Conservation (phyloP, 2,329 filamentous ascomycete species). For the Penicillium frequentans region DNA sequence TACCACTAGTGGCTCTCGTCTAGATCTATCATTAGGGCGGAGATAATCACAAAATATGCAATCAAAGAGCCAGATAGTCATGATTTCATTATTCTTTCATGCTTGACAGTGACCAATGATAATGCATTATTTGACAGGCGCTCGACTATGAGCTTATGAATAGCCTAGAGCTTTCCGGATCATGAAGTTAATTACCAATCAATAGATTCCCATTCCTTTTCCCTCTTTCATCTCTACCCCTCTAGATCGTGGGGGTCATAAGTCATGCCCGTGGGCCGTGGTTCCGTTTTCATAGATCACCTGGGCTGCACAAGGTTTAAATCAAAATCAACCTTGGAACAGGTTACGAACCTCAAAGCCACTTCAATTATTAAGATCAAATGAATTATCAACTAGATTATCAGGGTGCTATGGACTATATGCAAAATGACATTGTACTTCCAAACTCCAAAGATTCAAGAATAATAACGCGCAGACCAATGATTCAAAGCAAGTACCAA, state of each 20-base stretch:
- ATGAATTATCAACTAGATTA: neutral
- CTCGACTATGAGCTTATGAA: neutral
- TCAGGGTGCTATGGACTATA: neutral
- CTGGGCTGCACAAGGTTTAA: neutral
- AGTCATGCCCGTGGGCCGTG: too few relatives aligned
- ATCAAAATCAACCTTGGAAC: neutral
- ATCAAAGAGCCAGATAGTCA: neutral
- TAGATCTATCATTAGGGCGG: too few relatives aligned
- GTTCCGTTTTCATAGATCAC: neutral
- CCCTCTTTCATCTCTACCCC: too few relatives aligned
- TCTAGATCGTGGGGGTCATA: neutral
- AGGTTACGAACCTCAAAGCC: too few relatives aligned
- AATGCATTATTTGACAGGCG: neutral
- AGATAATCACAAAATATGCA: too few relatives aligned
- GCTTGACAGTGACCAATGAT: neutral
- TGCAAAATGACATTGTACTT: neutral
- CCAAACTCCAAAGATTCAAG: conserved; percentile 5
- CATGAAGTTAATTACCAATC: neutral
- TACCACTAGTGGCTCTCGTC: neutral
- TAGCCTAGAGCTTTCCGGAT: neutral
- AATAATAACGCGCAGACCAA: neutral
- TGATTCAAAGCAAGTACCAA: neutral
- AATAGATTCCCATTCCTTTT: neutral
- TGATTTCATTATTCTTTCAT: neutral
- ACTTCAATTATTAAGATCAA: neutral